Percentiles rank a stretch among this genome's conserved stretches.
Evolutionary conservation across 495 filamentous ascomycete genomes (phyloP).

Genomic region (Penicillium coffeae): DNA sequence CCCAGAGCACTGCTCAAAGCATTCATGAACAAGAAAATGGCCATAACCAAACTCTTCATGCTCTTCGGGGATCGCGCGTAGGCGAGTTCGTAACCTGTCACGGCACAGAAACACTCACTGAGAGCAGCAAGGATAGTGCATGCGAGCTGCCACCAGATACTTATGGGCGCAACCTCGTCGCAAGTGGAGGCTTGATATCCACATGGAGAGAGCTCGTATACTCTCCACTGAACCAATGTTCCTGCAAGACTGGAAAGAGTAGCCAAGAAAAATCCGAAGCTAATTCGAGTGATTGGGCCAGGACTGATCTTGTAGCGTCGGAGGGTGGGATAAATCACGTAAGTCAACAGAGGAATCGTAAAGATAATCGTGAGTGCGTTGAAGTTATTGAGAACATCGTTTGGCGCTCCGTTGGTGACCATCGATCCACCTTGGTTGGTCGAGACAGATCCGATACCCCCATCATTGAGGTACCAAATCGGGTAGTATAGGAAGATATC

Average conservation of each 20-base stretch:
- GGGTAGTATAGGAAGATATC: slow-evolving; percentile 54
- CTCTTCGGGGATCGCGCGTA: slow-evolving; percentile 65
- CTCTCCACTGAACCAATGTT: slow-evolving; percentile 59
- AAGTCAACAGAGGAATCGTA: slow-evolving; percentile 59
- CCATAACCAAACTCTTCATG: slow-evolving; percentile 67
- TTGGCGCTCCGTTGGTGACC: slow-evolving; percentile 63
- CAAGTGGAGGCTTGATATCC: slow-evolving; percentile 47
- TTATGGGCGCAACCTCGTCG: slow-evolving; percentile 44
- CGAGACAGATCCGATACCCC: slow-evolving; percentile 41
- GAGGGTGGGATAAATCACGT: slow-evolving; percentile 59
- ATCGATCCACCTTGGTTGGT: slow-evolving; percentile 59
- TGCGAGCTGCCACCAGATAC: slow-evolving; percentile 52
- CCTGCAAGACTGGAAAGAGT: slow-evolving; percentile 53
- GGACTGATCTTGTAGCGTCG: slow-evolving; percentile 52
- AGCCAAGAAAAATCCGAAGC: slow-evolving; percentile 59
- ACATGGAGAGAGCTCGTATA: slow-evolving; percentile 54
- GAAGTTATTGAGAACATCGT: slow-evolving; percentile 67
- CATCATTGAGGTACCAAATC: slow-evolving; percentile 48
- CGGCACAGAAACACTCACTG: slow-evolving; percentile 65
- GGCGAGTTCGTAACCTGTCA: slow-evolving; percentile 69
- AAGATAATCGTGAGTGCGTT: slow-evolving; percentile 66
- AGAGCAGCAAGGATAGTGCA: slow-evolving; percentile 56
- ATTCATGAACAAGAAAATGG: slow-evolving; percentile 54
- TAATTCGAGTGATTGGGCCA: slow-evolving; percentile 63
- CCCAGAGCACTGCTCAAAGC: slow-evolving; percentile 46